These are phyloP conservation scores for Rosa rugosa DNA, from an alignment of 306 rosid species.

Conservation along the genomic window DNA sequence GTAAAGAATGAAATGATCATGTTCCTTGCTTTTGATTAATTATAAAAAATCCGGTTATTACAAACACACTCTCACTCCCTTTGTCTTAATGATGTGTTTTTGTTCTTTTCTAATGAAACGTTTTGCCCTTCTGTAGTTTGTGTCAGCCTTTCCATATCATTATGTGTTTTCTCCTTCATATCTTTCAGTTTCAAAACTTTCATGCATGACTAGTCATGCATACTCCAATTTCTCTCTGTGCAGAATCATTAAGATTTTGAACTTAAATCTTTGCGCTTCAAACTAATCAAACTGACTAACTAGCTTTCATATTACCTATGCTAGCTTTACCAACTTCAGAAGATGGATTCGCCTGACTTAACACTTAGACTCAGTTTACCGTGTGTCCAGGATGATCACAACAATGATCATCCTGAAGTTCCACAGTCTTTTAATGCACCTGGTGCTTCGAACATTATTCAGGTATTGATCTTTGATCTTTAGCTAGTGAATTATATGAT, in stretches of 20 bases:
- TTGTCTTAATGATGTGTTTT: constrained; percentile 7
- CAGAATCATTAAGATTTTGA: neutral
- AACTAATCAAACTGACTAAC: neutral
- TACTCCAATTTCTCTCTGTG: neutral
- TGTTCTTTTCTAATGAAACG: neutral
- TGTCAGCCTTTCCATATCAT: constrained; percentile 28
- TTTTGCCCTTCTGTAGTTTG: constrained; percentile 11
- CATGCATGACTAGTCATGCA: neutral
- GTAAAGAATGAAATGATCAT: no score
- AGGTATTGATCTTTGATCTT: neutral
- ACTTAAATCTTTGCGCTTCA: neutral
- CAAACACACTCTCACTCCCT: no score
- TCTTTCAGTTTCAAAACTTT: constrained; percentile 20
- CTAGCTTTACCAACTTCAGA: neutral
- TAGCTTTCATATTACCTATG: neutral
- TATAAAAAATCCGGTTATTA: no score
- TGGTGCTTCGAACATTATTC: neutral
- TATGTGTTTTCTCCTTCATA: neutral
- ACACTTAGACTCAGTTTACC: neutral
- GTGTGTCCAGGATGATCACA: neutral
- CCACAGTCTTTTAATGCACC: neutral
- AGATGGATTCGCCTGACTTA: neutral
- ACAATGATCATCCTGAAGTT: neutral
- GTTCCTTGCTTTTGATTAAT: no score
- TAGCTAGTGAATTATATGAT: neutral